Conservation (phyloP, 176 grass and related monocot genomes). For the Areca catechu region DNA sequence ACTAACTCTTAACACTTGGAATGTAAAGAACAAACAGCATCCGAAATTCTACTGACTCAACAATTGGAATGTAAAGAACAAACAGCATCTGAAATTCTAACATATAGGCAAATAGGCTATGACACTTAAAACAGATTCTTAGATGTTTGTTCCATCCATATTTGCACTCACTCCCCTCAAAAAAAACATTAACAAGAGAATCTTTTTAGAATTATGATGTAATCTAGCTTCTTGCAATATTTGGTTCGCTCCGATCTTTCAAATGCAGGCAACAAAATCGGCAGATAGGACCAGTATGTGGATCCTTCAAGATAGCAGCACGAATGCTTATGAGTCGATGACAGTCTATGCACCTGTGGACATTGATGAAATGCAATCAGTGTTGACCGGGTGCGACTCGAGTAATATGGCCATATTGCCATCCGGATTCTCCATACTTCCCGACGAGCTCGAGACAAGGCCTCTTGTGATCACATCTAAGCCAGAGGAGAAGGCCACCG, state of each 20-base stretch:
- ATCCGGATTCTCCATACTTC: slow-evolving; percentile 54
- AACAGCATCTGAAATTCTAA: no score
- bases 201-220: no score
- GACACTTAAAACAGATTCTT: no score
- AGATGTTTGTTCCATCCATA: no score
- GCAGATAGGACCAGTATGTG: slow-evolving; percentile 28
- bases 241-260: background rate
- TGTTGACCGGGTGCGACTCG: slow-evolving; percentile 51
- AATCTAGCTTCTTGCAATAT: background rate
- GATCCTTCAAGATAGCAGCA: slow-evolving; percentile 62
- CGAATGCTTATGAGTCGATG: slow-evolving; percentile 44
- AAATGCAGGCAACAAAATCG: slow-evolving; percentile 30
- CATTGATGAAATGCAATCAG: slow-evolving; percentile 28
- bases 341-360: slow-evolving; percentile 47
- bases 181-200: no score
- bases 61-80: no score
- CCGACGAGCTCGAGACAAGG: slow-evolving; percentile 41
- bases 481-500: slow-evolving; percentile 7
- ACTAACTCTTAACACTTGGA: background rate
- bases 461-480: slow-evolving; percentile 49
- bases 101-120: no score
- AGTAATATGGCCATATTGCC: slow-evolving; percentile 47
- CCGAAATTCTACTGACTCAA: background rate
- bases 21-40: no score
- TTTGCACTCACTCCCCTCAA: no score